Conservation (phyloP, 306 rosid species). For the Gastrolobium bilobum region DNA sequence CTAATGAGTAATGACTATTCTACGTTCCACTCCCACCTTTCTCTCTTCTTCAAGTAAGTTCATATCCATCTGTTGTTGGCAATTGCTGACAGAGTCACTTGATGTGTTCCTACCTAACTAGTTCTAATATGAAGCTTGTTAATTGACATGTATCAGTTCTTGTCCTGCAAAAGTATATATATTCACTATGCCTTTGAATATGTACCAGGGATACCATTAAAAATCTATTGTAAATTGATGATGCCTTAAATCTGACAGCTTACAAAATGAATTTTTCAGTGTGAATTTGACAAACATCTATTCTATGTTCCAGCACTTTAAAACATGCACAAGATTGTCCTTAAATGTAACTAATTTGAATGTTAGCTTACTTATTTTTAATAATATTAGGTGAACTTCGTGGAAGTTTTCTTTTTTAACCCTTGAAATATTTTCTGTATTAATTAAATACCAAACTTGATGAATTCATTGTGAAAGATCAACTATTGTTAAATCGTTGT, state of each 20-base stretch:
- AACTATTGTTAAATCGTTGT: no score
- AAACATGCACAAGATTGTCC: neutral
- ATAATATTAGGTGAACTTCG: no score
- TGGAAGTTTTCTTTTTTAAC: neutral
- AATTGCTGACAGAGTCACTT: conserved; percentile 5
- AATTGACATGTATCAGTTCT: neutral
- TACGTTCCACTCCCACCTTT: neutral
- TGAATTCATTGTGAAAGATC: conserved; percentile 5
- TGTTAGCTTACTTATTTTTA: neutral
- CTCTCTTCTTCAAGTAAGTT: neutral
- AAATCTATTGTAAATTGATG: neutral
- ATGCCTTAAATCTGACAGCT: neutral
- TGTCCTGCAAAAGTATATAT: neutral
- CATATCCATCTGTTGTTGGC: neutral
- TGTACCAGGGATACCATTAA: neutral
- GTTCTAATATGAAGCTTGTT: neutral
- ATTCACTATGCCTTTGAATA: neutral
- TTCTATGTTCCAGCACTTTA: neutral
- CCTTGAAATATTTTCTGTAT: neutral
- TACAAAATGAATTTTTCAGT: neutral
- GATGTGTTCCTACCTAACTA: neutral
- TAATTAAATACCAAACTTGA: neutral
- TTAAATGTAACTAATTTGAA: neutral
- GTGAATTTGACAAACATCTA: neutral
- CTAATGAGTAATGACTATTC: neutral